phyloP scores from a whole-genome alignment of 2,329 filamentous ascomycete species.

The Penicillium glabrum region DNA sequence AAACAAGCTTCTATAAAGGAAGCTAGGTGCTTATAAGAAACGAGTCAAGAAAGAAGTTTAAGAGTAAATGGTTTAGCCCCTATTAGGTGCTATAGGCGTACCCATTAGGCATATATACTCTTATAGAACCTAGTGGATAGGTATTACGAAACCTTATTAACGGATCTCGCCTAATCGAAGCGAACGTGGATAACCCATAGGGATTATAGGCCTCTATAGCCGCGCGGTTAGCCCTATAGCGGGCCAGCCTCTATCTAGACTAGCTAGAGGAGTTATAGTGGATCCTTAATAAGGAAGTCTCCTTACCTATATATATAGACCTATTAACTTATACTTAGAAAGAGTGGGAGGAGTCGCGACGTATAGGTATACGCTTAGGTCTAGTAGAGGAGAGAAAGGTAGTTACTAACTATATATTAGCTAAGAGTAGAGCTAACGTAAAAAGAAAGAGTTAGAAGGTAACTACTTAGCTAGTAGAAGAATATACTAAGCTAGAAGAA shows the following conservation, averaged over 20 bases:
- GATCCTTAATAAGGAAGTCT: not conserved
- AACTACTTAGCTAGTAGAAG: too few relatives aligned
- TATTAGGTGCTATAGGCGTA: conserved; percentile 3
- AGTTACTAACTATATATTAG: not conserved
- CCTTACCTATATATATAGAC: not conserved
- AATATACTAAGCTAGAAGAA: too few relatives aligned
- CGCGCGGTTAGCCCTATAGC: not conserved
- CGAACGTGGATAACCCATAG: not conserved
- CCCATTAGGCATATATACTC: conserved; percentile 4
- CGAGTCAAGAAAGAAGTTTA: conserved; percentile 7
- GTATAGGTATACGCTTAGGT: not conserved
- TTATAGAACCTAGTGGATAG: not conserved
- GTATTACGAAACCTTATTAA: not conserved
- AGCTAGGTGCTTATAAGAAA: conserved; percentile 6
- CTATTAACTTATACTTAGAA: not conserved
- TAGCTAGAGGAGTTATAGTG: not conserved
- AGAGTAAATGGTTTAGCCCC: conserved; percentile 10
- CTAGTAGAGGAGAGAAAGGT: not conserved
- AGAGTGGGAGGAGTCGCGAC: not conserved
- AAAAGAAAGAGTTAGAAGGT: too few relatives aligned
- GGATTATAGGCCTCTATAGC: not conserved
- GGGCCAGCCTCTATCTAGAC: not conserved
- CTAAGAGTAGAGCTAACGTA: too few relatives aligned
- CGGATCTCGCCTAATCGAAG: not conserved
- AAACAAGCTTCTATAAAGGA: not conserved